These are phyloP conservation scores for Crithidia mellificae DNA, from an alignment of 208 protist species.

Conservation along the genomic window DNA sequence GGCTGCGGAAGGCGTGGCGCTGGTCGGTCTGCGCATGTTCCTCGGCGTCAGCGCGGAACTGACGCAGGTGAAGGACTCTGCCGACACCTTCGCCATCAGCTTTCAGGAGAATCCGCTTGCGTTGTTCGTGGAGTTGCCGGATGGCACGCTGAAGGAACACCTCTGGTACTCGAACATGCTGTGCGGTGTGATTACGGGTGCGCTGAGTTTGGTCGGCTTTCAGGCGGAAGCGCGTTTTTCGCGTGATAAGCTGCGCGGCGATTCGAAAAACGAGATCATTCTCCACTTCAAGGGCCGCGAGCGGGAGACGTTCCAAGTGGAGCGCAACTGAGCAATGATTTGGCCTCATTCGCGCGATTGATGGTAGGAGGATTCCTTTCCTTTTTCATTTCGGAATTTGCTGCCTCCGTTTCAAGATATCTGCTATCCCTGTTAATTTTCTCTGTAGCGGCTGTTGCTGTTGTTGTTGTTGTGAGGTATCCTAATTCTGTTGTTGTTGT, in stretches of 20 bases:
- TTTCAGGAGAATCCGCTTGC: constrained; percentile 97
- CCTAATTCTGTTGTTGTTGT: no score
- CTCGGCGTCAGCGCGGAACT: constrained; percentile 91
- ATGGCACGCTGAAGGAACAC: constrained; percentile 72
- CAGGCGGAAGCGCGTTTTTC: constrained; percentile 82
- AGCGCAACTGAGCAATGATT: constrained; percentile 34
- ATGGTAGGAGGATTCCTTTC: no score
- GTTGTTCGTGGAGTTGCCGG: constrained; percentile 97
- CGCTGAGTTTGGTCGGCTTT: constrained; percentile 94
- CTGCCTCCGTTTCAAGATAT: no score
- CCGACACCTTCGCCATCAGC: constrained; percentile 87
- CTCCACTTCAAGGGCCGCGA: constrained; percentile 82
- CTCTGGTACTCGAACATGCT: constrained; percentile 97
- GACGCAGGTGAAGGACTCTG: constrained; percentile 76
- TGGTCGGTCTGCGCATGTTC: constrained; percentile 97
- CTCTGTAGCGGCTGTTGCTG: no score
- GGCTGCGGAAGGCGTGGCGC: constrained; percentile 94
- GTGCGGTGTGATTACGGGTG: constrained; percentile 96
- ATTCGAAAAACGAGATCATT: constrained; percentile 88
- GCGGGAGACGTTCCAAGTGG: constrained; percentile 77
- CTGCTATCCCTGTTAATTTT: no score
- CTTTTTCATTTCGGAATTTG: no score
- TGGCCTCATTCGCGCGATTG: no score
- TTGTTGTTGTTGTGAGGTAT: no score
- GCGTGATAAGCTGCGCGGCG: constrained; percentile 86